Conservation (phyloP, 2,329 filamentous ascomycete species). For the Cryphonectria japonica region DNA sequence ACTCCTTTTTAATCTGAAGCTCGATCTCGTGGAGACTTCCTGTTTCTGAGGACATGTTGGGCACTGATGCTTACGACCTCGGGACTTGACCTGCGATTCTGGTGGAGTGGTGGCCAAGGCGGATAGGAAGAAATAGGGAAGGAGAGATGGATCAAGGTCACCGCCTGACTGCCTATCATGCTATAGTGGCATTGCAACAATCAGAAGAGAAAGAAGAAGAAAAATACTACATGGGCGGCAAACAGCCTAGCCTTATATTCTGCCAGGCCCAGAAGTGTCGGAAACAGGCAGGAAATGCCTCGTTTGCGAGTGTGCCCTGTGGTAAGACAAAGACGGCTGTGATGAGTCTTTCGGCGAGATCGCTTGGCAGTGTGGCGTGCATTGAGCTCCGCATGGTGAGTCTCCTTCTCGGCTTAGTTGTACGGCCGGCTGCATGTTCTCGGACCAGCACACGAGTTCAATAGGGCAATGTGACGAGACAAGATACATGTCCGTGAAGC, state of each 20-base stretch:
- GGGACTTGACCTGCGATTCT: neutral
- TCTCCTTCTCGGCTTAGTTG: neutral
- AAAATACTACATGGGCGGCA: neutral
- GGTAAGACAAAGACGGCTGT: neutral
- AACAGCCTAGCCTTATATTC: neutral
- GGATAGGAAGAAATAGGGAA: neutral
- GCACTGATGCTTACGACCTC: too few species aligned
- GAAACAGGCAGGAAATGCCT: neutral
- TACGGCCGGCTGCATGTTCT: neutral
- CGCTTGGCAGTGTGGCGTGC: neutral
- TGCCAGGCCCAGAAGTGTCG: neutral
- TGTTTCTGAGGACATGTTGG: neutral
- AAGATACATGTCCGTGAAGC: neutral
- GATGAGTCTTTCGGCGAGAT: conserved; percentile 26
- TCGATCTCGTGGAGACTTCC: conserved; percentile 34
- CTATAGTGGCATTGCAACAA: neutral
- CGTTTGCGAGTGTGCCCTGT: conserved; percentile 30
- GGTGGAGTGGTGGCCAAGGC: neutral
- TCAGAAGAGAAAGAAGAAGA: neutral
- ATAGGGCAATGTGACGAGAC: neutral
- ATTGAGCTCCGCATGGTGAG: neutral
- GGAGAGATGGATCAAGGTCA: neutral
- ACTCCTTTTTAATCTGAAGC: conserved; percentile 36
- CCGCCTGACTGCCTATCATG: neutral
- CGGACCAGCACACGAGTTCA: neutral